A percentile compares a stretch with the other conserved stretches of the same genome.
Conservation (phyloP, 805 yeast genomes). For the Yamadazyma takamatsuzukensis region DNA sequence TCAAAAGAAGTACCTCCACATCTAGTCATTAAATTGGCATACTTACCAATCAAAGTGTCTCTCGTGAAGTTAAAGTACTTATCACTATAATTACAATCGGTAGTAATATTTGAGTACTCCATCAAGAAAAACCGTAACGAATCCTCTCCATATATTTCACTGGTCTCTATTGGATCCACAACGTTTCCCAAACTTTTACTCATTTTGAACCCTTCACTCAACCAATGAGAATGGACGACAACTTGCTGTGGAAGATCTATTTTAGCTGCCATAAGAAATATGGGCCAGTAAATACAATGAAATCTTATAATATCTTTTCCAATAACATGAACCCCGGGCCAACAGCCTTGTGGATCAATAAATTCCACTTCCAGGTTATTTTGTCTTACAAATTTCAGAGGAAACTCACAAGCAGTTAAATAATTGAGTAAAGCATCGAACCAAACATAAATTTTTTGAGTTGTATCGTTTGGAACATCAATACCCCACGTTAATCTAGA, state of each 20-base stretch:
- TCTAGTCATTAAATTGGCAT: constrained; percentile 75
- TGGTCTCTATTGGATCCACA: constrained; percentile 77
- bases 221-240: constrained; percentile 93
- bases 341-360: constrained; percentile 21
- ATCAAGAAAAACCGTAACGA: constrained; percentile 70
- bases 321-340: constrained; percentile 79
- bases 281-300: constrained; percentile 94
- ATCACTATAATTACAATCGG: constrained; percentile 78
- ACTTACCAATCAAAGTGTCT: constrained; percentile 71
- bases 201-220: constrained; percentile 87
- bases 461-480: constrained; percentile 72
- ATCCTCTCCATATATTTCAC: constrained; percentile 65
- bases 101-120: constrained; percentile 68
- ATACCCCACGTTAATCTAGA: constrained; percentile 86
- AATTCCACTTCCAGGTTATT: constrained; percentile 1
- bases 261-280: constrained; percentile 79
- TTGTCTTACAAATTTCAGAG: constrained; percentile 17
- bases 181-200: constrained; percentile 91
- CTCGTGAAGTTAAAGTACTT: constrained; percentile 49
- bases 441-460: constrained; percentile 92
- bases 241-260: constrained; percentile 67
- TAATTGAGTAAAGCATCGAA: constrained; percentile 91
- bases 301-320: constrained; percentile 91
- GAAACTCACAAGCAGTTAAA: constrained; percentile 64
- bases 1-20: constrained; percentile 69